These are phyloP conservation scores for Trichoderma breve DNA, from an alignment of 2,329 filamentous ascomycete genomes.

Conservation along the genomic window DNA sequence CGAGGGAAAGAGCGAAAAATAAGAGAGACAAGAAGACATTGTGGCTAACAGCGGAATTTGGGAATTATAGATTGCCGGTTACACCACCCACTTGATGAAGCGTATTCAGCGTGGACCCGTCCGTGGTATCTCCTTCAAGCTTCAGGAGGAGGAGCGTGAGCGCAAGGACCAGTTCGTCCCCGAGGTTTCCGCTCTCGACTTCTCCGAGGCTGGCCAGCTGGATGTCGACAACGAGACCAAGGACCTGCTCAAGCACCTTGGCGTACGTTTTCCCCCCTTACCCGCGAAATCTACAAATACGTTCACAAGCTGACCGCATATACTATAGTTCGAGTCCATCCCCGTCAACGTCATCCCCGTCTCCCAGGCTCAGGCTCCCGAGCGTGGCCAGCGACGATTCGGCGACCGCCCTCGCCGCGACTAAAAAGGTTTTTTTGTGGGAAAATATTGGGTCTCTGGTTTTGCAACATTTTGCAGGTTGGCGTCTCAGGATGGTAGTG, in stretches of 20 bases:
- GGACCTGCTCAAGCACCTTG: conserved; percentile 97
- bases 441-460: conserved; percentile 42
- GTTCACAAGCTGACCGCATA: not conserved
- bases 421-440: conserved; percentile 35
- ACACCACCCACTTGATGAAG: conserved; percentile 99
- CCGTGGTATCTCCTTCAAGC: conserved; percentile 99
- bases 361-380: conserved; percentile 79
- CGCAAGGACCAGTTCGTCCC: conserved; percentile 99
- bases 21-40: not conserved
- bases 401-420: conserved; percentile 56
- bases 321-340: conserved; percentile 86
- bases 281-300: not conserved
- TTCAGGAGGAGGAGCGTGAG: conserved; percentile 99
- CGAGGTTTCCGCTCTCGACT: conserved; percentile 97
- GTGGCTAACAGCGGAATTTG: conserved; percentile 3
- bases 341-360: conserved; percentile 94
- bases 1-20: not conserved
- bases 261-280: conserved; percentile 64
- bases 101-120: conserved; percentile 99
- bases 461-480: conserved; percentile 45
- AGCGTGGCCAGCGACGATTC: conserved; percentile 76
- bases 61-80: conserved; percentile 76
- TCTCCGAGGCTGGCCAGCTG: conserved; percentile 89
- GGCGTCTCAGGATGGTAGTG: conserved; percentile 59
- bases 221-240: conserved; percentile 98